Evolutionary conservation across 108 stramenopile species (phyloP).

Genomic region (Ochromonas danica): DNA sequence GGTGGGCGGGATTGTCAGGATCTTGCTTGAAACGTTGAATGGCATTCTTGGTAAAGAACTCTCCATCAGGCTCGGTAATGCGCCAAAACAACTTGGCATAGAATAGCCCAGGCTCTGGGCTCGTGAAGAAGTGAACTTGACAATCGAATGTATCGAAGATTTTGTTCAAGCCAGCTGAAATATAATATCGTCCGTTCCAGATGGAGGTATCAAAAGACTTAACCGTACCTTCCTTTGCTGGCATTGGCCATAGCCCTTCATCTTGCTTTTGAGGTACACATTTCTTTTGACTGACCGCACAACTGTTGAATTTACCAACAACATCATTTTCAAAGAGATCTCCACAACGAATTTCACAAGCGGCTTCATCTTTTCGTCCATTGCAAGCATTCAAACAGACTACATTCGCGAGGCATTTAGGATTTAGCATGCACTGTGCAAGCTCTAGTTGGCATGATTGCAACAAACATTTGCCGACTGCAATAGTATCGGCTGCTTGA

Average conservation of each 20-base stretch:
- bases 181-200: constrained; percentile 86
- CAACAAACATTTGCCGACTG: neutral
- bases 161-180: constrained; percentile 83
- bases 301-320: constrained; percentile 93
- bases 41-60: constrained; percentile 87
- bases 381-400: constrained; percentile 89
- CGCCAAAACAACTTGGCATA: constrained; percentile 86
- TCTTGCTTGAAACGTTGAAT: constrained; percentile 85
- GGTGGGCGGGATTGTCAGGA: constrained; percentile 66
- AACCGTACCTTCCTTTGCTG: constrained; percentile 61
- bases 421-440: neutral
- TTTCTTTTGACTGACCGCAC: constrained; percentile 79
- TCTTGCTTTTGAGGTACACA: constrained; percentile 85
- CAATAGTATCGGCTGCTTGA: neutral
- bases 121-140: constrained; percentile 94
- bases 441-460: neutral
- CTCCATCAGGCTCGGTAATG: constrained; percentile 88
- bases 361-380: constrained; percentile 73
- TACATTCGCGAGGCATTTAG: constrained; percentile 72
- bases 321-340: constrained; percentile 88
- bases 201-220: constrained; percentile 75
- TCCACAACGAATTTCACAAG: constrained; percentile 90
- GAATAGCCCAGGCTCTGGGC: constrained; percentile 74
- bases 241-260: constrained; percentile 83
- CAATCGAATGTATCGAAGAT: constrained; percentile 92